These are phyloP conservation scores for Blastocrithidia nonstop DNA, from an alignment of 208 protist genomes.

Conservation along the genomic window DNA sequence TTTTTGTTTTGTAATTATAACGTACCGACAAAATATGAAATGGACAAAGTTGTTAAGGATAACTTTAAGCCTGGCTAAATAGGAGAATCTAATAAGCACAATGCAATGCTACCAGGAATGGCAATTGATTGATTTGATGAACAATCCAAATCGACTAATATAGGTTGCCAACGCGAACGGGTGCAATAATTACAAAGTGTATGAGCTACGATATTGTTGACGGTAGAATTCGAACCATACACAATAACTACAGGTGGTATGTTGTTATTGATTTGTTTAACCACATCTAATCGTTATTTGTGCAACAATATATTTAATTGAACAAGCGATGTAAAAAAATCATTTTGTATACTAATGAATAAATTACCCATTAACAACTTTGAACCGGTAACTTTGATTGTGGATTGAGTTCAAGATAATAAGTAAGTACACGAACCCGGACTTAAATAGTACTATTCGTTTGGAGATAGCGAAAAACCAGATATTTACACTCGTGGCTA, in stretches of 20 bases:
- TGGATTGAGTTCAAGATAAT: slow-evolving; percentile 47
- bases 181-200: slow-evolving; percentile 65
- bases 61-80: slow-evolving; percentile 46
- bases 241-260: slow-evolving; percentile 58
- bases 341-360: slow-evolving; percentile 20
- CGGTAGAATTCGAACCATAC: slow-evolving; percentile 31
- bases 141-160: slow-evolving; percentile 60
- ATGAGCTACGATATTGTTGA: slow-evolving; percentile 28
- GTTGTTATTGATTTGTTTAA: slow-evolving; percentile 19
- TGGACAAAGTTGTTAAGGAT: slow-evolving; percentile 22
- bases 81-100: slow-evolving; percentile 55
- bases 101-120: slow-evolving; percentile 45
- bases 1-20: slow-evolving; percentile 26
- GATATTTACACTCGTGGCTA: slow-evolving; percentile 55
- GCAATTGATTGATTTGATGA: slow-evolving; percentile 28
- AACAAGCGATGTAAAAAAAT: slow-evolving; percentile 42
- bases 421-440: slow-evolving; percentile 27
- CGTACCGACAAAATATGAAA: slow-evolving; percentile 64
- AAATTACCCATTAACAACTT: slow-evolving; percentile 38
- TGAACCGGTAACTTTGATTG: slow-evolving; percentile 44
- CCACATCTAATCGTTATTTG: slow-evolving; percentile 17
- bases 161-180: slow-evolving; percentile 53
- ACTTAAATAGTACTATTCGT: slow-evolving; percentile 53
- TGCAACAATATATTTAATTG: slow-evolving; percentile 74
- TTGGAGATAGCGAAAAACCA: slow-evolving; percentile 39